Conservation (phyloP, 1,284 basidiomycete genomes). For the Salmacisia buchloeana region DNA sequence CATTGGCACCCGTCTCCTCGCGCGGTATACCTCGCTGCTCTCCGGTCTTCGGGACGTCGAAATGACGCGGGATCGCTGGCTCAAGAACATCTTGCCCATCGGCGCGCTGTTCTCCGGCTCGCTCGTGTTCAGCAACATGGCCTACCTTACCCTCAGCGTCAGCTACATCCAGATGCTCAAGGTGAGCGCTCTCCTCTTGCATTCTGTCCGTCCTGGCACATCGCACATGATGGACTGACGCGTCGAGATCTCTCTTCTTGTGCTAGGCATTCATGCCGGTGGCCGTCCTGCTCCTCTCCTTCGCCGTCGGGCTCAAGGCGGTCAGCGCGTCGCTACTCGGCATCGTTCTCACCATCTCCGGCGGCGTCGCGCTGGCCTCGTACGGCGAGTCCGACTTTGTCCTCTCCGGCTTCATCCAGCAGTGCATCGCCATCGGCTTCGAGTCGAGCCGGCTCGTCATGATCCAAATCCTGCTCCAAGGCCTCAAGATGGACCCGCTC, state of each 20-base stretch:
- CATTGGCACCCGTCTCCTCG: constrained; percentile 79
- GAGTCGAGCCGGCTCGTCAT: constrained; percentile 87
- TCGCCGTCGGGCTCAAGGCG: constrained; percentile 80
- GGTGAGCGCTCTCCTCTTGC: constrained; percentile 53
- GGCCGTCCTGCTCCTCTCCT: constrained; percentile 89
- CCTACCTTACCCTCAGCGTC: constrained; percentile 84
- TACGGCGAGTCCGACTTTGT: constrained; percentile 83
- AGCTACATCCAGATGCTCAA: constrained; percentile 98
- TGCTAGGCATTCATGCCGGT: constrained; percentile 82
- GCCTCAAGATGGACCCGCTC: constrained; percentile 89
- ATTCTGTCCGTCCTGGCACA: neutral
- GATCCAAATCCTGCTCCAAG: constrained; percentile 91
- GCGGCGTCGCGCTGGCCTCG: constrained; percentile 79
- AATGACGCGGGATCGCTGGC: constrained; percentile 60
- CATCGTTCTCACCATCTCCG: constrained; percentile 88
- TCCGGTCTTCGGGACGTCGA: constrained; percentile 76
- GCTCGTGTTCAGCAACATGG: constrained; percentile 86
- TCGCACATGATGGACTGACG: neutral
- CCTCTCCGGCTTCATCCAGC: constrained; percentile 71
- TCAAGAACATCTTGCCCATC: constrained; percentile 82
- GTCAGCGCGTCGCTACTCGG: constrained; percentile 71
- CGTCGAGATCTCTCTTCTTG: neutral
- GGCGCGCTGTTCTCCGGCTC: constrained; percentile 85
- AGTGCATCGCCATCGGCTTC: constrained; percentile 58
- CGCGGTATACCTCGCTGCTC: constrained; percentile 80